Evolutionary conservation across 2,329 filamentous ascomycete species (phyloP).

Genomic region (Didymella sp.): DNA sequence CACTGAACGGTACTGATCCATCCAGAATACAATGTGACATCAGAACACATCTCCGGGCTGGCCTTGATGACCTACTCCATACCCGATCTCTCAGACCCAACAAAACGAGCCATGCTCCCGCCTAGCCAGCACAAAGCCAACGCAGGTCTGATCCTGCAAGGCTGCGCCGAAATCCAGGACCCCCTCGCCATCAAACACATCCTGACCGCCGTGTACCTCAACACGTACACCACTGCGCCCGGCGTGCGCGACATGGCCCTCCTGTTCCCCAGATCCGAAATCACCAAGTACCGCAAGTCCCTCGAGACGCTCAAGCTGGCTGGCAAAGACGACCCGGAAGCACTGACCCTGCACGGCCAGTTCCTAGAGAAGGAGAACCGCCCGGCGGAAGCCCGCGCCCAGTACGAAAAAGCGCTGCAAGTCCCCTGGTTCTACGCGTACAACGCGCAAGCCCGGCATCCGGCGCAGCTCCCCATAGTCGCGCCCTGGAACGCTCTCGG

Average conservation of each 20-base stretch:
- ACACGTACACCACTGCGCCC: constrained; percentile 12
- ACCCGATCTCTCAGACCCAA: constrained; percentile 32
- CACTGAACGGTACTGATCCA: constrained; percentile 12
- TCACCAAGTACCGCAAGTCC: constrained; percentile 27
- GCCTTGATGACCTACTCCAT: constrained; percentile 36
- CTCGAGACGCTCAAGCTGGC: constrained; percentile 29
- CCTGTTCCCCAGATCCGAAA: constrained; percentile 27
- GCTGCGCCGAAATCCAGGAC: constrained; percentile 39
- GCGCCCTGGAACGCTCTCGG: constrained; percentile 45
- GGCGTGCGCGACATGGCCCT: constrained; percentile 25
- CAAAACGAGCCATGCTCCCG: constrained; percentile 29
- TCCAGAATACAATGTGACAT: constrained; percentile 32
- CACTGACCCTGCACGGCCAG: constrained; percentile 40
- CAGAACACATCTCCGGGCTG: constrained; percentile 36
- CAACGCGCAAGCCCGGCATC: constrained; percentile 24
- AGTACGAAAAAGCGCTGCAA: constrained; percentile 35
- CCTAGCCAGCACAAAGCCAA: constrained; percentile 35
- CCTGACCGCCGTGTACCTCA: constrained; percentile 35
- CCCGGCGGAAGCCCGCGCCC: constrained; percentile 24
- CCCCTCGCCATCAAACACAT: constrained; percentile 39
- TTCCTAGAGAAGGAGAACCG: constrained; percentile 40
- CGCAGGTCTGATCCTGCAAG: constrained; percentile 33
- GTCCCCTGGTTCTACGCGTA: constrained; percentile 23
- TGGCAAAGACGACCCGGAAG: constrained; percentile 30
- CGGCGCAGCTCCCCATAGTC: constrained; percentile 36